Conservation (phyloP, 2,329 filamentous ascomycete species). For the Calcarisporium arbuscula region DNA sequence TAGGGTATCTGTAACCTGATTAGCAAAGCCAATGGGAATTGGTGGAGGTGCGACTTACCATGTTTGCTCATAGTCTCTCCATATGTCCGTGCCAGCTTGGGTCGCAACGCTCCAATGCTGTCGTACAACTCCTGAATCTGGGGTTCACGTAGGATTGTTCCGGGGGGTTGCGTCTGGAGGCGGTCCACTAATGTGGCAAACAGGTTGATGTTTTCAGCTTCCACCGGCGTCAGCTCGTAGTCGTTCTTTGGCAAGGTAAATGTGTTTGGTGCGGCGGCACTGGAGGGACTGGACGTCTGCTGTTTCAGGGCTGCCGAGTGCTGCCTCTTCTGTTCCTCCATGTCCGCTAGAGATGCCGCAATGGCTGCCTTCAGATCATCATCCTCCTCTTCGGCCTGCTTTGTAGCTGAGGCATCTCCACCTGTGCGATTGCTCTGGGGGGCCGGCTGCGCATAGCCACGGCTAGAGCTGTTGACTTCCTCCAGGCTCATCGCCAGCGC, state of each 20-base stretch:
- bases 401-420: slow-evolving; percentile 26
- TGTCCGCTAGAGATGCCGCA: slow-evolving; percentile 87
- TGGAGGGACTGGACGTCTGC: slow-evolving; percentile 50
- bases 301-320: slow-evolving; percentile 80
- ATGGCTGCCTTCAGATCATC: slow-evolving; percentile 91
- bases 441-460: slow-evolving; percentile 62
- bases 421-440: slow-evolving; percentile 30
- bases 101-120: slow-evolving; percentile 86
- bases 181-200: slow-evolving; percentile 93
- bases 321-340: slow-evolving; percentile 95
- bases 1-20: slow-evolving; percentile 62
- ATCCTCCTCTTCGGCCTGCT: slow-evolving; percentile 74
- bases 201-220: slow-evolving; percentile 95
- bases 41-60: slow-evolving; percentile 45
- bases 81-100: slow-evolving; percentile 90
- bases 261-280: slow-evolving; percentile 32
- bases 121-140: slow-evolving; percentile 98
- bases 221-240: slow-evolving; percentile 87
- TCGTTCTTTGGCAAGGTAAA: slow-evolving; percentile 74
- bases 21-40: slow-evolving; percentile 5
- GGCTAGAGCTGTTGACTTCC: slow-evolving; percentile 71
- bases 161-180: slow-evolving; percentile 88
- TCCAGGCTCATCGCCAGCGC: slow-evolving; percentile 96
- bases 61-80: slow-evolving; percentile 99
- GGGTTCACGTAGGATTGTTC: slow-evolving; percentile 91